Percentiles rank a stretch among this genome's conserved stretches.
These are phyloP conservation scores for Coniella vitis DNA, from an alignment of 2,329 filamentous ascomycete species.

Conservation along the genomic window DNA sequence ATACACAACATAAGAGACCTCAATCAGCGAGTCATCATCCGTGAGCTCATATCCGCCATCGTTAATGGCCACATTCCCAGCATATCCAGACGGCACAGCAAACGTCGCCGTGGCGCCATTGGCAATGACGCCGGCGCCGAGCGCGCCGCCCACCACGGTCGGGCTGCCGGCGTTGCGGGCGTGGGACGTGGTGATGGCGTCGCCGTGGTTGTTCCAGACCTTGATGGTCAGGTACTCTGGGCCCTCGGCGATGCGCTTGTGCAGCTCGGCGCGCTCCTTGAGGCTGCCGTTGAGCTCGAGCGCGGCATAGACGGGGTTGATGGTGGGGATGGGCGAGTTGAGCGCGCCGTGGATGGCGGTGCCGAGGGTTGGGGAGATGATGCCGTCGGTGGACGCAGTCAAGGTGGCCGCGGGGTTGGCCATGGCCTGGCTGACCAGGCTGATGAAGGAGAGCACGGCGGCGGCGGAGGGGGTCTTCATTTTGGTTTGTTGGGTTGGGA, in stretches of 20 bases:
- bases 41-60: conserved; percentile 4
- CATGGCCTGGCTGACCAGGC: not conserved
- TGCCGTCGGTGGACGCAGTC: not conserved
- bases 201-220: conserved; percentile 1
- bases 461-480: not conserved
- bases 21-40: conserved; percentile 14
- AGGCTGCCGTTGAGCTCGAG: not conserved
- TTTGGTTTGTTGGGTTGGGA: too few relatives aligned
- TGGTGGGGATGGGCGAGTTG: not conserved
- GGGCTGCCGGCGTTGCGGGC: conserved; percentile 10
- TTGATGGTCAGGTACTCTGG: conserved; percentile 4
- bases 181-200: conserved; percentile 16
- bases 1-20: conserved; percentile 15
- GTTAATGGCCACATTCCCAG: conserved; percentile 19
- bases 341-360: not conserved
- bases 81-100: conserved; percentile 19
- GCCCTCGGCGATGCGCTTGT: not conserved
- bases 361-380: not conserved
- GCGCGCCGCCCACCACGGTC: conserved; percentile 7
- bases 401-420: not conserved
- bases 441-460: not conserved
- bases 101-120: conserved; percentile 7
- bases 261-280: not conserved
- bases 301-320: not conserved
- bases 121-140: conserved; percentile 14